Percentiles rank a stretch among this genome's conserved stretches.
phyloP scores from a whole-genome alignment of 2,329 filamentous ascomycete species.

The Alternaria sp. region DNA sequence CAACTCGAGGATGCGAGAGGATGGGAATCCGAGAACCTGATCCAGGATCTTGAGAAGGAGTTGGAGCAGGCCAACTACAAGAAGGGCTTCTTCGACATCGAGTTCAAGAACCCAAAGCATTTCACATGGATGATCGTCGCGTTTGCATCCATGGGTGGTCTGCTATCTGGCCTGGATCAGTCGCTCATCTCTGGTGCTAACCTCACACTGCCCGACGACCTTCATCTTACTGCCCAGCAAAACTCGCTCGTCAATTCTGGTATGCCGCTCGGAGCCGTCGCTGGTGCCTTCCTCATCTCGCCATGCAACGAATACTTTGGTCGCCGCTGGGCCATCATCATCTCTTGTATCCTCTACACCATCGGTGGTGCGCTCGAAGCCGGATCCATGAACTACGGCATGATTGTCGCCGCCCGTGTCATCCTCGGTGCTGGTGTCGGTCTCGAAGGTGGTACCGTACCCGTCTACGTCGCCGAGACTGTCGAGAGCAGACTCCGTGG shows the following conservation, averaged over 20 bases:
- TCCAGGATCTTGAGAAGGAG: constrained; percentile 51
- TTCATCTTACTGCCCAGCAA: constrained; percentile 61
- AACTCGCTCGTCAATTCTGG: constrained; percentile 72
- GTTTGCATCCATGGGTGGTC: constrained; percentile 77
- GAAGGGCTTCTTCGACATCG: constrained; percentile 59
- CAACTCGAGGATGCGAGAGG: constrained; percentile 43
- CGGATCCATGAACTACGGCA: constrained; percentile 70
- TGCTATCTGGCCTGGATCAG: constrained; percentile 75
- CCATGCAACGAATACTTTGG: constrained; percentile 73
- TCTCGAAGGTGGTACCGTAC: constrained; percentile 75
- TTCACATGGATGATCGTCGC: constrained; percentile 73
- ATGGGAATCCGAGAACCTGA: constrained; percentile 55
- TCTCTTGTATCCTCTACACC: constrained; percentile 73
- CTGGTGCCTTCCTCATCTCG: constrained; percentile 70
- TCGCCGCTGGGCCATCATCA: constrained; percentile 71
- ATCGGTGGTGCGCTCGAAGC: constrained; percentile 72
- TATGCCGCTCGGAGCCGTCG: constrained; percentile 75
- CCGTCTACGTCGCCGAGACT: constrained; percentile 76
- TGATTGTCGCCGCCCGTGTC: constrained; percentile 73
- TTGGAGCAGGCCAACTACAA: constrained; percentile 45
- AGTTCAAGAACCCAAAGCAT: constrained; percentile 66
- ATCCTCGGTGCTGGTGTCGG: constrained; percentile 75
- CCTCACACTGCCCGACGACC: constrained; percentile 67
- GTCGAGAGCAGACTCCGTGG: constrained; percentile 71
- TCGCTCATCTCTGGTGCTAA: constrained; percentile 75